Percentiles rank a stretch among this genome's conserved stretches.
phyloP scores from a whole-genome alignment of 257 asterid species.

The Coffea canephora region DNA sequence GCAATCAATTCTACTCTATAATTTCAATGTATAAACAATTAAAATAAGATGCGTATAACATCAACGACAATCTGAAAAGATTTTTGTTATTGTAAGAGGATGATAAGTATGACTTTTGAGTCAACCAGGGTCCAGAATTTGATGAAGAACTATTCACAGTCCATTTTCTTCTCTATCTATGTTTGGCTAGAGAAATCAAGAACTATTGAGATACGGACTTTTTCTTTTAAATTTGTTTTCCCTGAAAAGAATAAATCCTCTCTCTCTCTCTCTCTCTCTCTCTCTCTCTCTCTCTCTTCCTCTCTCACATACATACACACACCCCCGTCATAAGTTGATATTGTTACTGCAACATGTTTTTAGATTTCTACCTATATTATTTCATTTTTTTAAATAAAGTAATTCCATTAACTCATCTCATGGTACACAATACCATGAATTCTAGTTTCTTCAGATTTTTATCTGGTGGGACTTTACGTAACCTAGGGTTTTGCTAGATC shows the following conservation, averaged over 20 bases:
- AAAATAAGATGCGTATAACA: neutral
- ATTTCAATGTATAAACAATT: no score
- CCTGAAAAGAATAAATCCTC: neutral
- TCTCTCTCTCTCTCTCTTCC: neutral
- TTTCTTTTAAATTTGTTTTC: neutral
- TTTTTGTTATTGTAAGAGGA: slow-evolving; percentile 58
- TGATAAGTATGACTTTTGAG: slow-evolving; percentile 90
- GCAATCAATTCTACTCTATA: neutral
- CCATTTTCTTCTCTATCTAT: slow-evolving; percentile 86
- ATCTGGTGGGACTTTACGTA: no score
- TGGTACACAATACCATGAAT: no score
- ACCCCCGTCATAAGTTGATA: no score
- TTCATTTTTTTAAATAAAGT: no score
- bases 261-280: neutral
- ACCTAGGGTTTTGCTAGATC: no score
- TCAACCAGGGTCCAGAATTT: slow-evolving; percentile 75
- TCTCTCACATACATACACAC: no score
- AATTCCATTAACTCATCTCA: no score
- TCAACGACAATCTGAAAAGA: slow-evolving; percentile 2
- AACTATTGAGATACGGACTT: slow-evolving; percentile 67
- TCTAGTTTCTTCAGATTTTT: no score
- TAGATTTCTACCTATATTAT: no score
- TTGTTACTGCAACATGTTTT: no score
- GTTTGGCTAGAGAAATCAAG: slow-evolving; percentile 94
- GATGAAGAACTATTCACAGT: slow-evolving; percentile 96